A percentile compares a stretch with the other conserved stretches of the same genome.
phyloP scores from a whole-genome alignment of 2,329 filamentous ascomycete species.

The Nigrospora oryzae region DNA sequence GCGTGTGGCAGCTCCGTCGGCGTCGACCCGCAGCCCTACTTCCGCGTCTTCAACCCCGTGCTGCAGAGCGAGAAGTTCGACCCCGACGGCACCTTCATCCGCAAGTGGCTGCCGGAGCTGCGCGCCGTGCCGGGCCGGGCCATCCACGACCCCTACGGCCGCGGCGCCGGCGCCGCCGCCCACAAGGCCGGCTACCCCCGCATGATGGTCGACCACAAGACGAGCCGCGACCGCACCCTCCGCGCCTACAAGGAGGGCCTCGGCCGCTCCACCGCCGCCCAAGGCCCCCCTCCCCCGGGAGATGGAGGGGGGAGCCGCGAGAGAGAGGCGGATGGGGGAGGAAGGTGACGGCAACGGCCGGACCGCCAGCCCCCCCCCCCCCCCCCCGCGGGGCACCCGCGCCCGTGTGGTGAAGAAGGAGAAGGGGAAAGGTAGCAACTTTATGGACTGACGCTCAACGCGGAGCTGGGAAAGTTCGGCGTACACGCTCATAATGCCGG shows the following conservation, averaged over 20 bases:
- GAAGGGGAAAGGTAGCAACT: too few relatives aligned
- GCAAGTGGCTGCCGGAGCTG: slow-evolving; percentile 75
- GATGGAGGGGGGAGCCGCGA: too few relatives aligned
- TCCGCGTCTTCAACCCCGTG: slow-evolving; percentile 81
- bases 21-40: slow-evolving; percentile 83
- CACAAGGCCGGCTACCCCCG: slow-evolving; percentile 64
- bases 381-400: too few relatives aligned
- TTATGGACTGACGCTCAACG: too few relatives aligned
- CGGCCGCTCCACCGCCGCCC: slow-evolving; percentile 15
- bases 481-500: too few relatives aligned
- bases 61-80: slow-evolving; percentile 85
- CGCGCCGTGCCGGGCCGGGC: slow-evolving; percentile 53
- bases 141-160: slow-evolving; percentile 73
- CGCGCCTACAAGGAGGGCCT: slow-evolving; percentile 61
- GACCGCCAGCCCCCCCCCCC: too few relatives aligned
- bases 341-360: too few relatives aligned
- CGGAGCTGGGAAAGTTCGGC: too few relatives aligned
- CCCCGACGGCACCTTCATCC: slow-evolving; percentile 67
- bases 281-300: too few relatives aligned
- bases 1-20: slow-evolving; percentile 26
- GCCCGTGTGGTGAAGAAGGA: too few relatives aligned
- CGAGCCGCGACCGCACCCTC: slow-evolving; percentile 58
- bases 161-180: slow-evolving; percentile 50
- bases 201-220: slow-evolving; percentile 68
- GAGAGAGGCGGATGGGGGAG: too few relatives aligned